phyloP scores from a whole-genome alignment of 805 yeast species.

The Cyberlindnera euphorbiae region DNA sequence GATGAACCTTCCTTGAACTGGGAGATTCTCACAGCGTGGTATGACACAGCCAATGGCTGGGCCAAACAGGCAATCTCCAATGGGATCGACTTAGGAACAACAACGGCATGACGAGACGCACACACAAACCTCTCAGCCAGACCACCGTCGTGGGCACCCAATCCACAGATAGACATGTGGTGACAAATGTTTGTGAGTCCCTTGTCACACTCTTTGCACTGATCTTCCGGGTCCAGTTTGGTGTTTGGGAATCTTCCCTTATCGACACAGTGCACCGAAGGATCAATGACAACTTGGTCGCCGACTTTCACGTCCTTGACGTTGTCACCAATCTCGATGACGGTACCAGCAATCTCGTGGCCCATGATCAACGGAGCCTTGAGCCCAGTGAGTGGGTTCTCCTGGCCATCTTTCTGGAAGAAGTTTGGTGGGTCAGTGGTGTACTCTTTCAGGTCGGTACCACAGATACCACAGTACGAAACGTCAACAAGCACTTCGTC shows the following conservation, averaged over 20 bases:
- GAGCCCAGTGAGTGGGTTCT: conserved; percentile 36
- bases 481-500: conserved; percentile 42
- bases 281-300: conserved; percentile 59
- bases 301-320: conserved; percentile 44
- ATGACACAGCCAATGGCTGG: conserved; percentile 56
- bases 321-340: conserved; percentile 39
- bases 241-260: conserved; percentile 35
- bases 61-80: conserved; percentile 46
- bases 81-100: conserved; percentile 37
- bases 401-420: conserved; percentile 37
- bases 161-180: conserved; percentile 44
- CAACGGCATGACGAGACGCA: conserved; percentile 34
- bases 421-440: conserved; percentile 54
- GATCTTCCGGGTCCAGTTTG: conserved; percentile 22
- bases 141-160: conserved; percentile 55
- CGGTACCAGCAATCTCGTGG: conserved; percentile 48
- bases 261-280: conserved; percentile 55
- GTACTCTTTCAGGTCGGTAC: conserved; percentile 57
- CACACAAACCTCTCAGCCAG: conserved; percentile 46
- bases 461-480: conserved; percentile 60
- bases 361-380: conserved; percentile 46
- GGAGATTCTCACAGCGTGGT: conserved; percentile 49
- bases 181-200: conserved; percentile 52
- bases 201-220: conserved; percentile 45
- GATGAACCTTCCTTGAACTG: conserved; percentile 37